Conservation (phyloP, 495 filamentous ascomycete species). For the Chaetomidium leptoderma region DNA sequence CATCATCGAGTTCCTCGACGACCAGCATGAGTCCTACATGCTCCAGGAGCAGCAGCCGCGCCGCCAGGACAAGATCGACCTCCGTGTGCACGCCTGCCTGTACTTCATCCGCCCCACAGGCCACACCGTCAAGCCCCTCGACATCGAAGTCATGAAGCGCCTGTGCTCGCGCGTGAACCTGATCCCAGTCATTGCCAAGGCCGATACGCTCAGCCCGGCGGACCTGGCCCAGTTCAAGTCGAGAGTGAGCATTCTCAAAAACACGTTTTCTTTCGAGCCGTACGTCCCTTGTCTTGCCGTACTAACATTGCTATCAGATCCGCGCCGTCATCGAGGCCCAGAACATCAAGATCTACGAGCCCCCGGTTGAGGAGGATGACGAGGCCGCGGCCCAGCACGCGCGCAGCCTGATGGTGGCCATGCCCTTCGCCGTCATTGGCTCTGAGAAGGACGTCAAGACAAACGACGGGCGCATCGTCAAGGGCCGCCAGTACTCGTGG, state of each 20-base stretch:
- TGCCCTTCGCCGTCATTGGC: constrained; percentile 98
- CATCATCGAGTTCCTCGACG: constrained; percentile 98
- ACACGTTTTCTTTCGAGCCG: no score
- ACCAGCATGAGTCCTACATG: constrained; percentile 99
- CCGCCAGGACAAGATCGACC: constrained; percentile 96
- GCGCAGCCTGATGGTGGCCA: constrained; percentile 86
- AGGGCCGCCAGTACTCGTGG: constrained; percentile 98
- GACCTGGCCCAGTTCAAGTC: constrained; percentile 91
- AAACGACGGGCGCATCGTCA: constrained; percentile 88
- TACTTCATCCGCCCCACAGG: constrained; percentile 99
- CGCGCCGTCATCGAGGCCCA: constrained; percentile 94
- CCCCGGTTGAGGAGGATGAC: constrained; percentile 95
- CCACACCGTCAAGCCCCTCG: constrained; percentile 95
- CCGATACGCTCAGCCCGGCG: constrained; percentile 88
- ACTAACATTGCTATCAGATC: constrained; percentile 56
- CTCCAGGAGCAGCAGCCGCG: constrained; percentile 98
- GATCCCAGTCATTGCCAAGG: constrained; percentile 97
- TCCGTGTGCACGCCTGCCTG: constrained; percentile 95
- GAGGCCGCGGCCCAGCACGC: constrained; percentile 92
- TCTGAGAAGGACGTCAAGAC: constrained; percentile 99
- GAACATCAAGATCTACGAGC: constrained; percentile 98
- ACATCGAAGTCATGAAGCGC: constrained; percentile 99
- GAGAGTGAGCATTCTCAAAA: constrained; percentile 54
- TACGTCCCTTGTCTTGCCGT: neutral
- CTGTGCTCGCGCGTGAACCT: constrained; percentile 95